Base-by-base conservation (phyloP, 2,329 filamentous ascomycete genomes). In the Paecilomyces fulvus region DNA sequence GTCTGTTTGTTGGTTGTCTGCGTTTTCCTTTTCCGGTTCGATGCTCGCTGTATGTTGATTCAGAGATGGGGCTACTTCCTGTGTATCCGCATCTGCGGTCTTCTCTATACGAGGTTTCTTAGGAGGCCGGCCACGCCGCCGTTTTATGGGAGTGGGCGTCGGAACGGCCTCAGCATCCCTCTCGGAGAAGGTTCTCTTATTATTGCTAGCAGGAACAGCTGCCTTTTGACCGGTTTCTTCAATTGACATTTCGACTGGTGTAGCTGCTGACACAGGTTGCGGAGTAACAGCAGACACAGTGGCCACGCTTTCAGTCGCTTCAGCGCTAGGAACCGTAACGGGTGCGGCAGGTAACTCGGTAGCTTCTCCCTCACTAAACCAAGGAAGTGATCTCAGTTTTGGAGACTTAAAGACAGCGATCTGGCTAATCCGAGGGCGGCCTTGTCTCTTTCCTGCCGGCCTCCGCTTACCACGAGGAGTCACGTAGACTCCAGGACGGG, bases 331-430 rank as follows among this genome's bases (percentile, higher is more conserved):
- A 10, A 6, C 33, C 30, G 31, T 43, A 14, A 25, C 30, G 20
- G 9, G 21, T 48, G 46, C 10, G 23, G 11, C 17, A 21, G 46
- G 23, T 17, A 21, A 4, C 46, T 49, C 46, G 8, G n/a, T 6
- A 30, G 31, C 2, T 49, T 30, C 52, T 49, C 61, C 60, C 21
- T 63, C 54, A 10, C 59, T 43, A 50, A 75, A 75, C 73, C 73
- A 75, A 10, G 69, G 64, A 10, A 77, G 53, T 14, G 67, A 60
- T 25, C 56, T 52, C 23, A 75, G 51, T 25, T 64, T 67, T 6
- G 67, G 54, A 0, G 68, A 70, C 60, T 70, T 75, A 57, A 76
- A 73, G 3, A 75, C 64, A 3, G 70, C 73, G 52, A 76, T 64
- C n/a, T 70, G 67, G 49, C 72, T 74, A 53, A 63, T 67, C 31